Base-by-base conservation (phyloP, 177 flowering plant genomes). In the Telopea speciosissima region DNA sequence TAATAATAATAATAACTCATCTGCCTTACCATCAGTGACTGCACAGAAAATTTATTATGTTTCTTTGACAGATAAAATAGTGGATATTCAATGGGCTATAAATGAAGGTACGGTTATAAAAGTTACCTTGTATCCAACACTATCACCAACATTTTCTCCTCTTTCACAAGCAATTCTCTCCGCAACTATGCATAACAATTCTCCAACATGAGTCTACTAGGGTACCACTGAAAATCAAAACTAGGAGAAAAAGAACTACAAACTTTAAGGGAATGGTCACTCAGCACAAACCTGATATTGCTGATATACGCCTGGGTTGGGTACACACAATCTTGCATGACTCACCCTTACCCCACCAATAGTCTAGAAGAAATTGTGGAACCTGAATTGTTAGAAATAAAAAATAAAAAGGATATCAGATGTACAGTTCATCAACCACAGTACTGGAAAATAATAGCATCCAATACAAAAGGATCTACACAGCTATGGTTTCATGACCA, bases 281-380 rank as follows among this genome's bases (percentile, higher is more conserved):
- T 70, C 58, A 31, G 21, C 62, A n/a, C 28, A 40, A 66, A 91
- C 99, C 99, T 85, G 99, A 91, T 59, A 72, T 87, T 60, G 98
- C 98, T 54, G 99, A 96, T 76, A 96, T 91, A 70, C 99, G 88
- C 42, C 99, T 84, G 72, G 99, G 99, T 80, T 96, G 99, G 44
- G 98, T 90, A 68, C 99, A 96, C 19, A 96, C 80, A 70, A 96
- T 82, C 81, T 91, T 96, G 81, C 99, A 93, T 2, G 86, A 58
- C 79, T 88, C 79, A 21, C 93, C 87, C 82, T 85, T 88, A 58
- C 84, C 76, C 99, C 99, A 96, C 84, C 83, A 84, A 68, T 88
- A 60, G 63, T 96, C 99, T 82, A 93, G 78, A 74, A 93, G 79
- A 85, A 72, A 91, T 74, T 96, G 99, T 40, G 99, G 99, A 40